Evolutionary conservation across 768 basidiomycete species (phyloP), one percentile per base, ranked within the genome.

Genomic region (Russula earlei): DNA sequence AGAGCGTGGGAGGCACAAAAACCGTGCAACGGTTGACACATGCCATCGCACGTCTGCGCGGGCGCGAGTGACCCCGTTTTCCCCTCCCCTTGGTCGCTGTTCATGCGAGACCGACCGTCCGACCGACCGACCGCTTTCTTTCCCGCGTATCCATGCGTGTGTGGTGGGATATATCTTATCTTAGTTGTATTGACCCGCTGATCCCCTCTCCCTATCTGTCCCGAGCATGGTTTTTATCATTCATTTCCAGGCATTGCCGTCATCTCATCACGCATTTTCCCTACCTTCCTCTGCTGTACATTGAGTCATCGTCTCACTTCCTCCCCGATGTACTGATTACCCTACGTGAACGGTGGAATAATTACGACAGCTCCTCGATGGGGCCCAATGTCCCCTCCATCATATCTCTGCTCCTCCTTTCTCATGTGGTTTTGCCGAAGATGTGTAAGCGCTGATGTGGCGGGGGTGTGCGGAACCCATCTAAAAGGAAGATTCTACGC

Each of bases 1-100:
- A 54, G n/a, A 58, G 57, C 27, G 47, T 40, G 17, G 52, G 47
- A 11, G 57, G 52, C 6, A 15, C 57, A 1, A 44, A 19, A 33
- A 22, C 56, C 1, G 57, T 45, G 25, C 41, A 22, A 20, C 52
- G 52, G 40, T 8, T 58, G 36, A 36, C 57, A 19, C 29, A 20
- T 15, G 57, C 57, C 0, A 49, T 58, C 37, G 20, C 57, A 27
- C 57, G 57, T n/a, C 47, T 58, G 20, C 57, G 57, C 22, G 41
- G 52, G 34, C 57, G 57, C 47, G 57, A 58, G 17, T 58, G 44
- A 22, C 44, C 17, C 4, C 5, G 3, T 19, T 29, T 49, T 2
- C 19, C 10, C 15, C 22, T 12, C n/a, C 12, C 17, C 24, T 9
- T 5, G 20, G 22, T 48, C 27, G 27, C 25, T 34, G 29, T 33